Evolutionary conservation across 2,329 filamentous ascomycete genomes (phyloP).

Genomic region (Aureobasidium melanogenum): DNA sequence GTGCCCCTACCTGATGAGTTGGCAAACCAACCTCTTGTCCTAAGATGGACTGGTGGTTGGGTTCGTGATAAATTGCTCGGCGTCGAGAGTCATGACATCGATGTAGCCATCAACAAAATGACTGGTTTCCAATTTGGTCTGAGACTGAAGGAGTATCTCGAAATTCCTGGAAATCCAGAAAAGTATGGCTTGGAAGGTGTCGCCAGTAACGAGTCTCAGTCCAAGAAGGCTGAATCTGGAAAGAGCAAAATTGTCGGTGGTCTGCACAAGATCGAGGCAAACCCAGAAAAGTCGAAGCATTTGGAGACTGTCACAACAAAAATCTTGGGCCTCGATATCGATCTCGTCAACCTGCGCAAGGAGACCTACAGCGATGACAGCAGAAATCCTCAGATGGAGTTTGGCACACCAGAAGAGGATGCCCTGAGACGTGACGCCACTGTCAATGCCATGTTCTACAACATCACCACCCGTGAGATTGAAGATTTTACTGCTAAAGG

Average conservation of each 20-base stretch:
- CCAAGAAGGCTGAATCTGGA: conserved; percentile 31
- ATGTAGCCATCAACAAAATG: conserved; percentile 78
- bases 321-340: conserved; percentile 79
- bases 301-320: conserved; percentile 83
- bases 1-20: conserved; percentile 36
- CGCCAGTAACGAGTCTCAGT: conserved; percentile 28
- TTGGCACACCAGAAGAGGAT: conserved; percentile 86
- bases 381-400: conserved; percentile 85
- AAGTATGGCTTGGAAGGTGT: conserved; percentile 47
- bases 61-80: conserved; percentile 75
- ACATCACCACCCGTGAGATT: conserved; percentile 66
- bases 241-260: conserved; percentile 56
- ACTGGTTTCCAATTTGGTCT: conserved; percentile 69
- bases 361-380: conserved; percentile 87
- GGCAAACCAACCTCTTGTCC: conserved; percentile 39
- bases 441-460: conserved; percentile 94
- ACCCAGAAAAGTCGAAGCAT: conserved; percentile 94
- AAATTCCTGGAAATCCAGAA: conserved; percentile 47
- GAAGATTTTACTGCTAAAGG: conserved; percentile 78
- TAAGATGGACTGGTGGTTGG: conserved; percentile 81
- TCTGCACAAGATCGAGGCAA: conserved; percentile 80
- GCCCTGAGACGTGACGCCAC: conserved; percentile 84
- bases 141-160: conserved; percentile 60
- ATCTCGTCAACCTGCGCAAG: conserved; percentile 88
- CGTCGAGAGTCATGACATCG: conserved; percentile 67